Evolutionary conservation across 1,139 yeast genomes (phyloP), one percentile per base, ranked within the genome.

Genomic region (Sugiyamaella castrensis): DNA sequence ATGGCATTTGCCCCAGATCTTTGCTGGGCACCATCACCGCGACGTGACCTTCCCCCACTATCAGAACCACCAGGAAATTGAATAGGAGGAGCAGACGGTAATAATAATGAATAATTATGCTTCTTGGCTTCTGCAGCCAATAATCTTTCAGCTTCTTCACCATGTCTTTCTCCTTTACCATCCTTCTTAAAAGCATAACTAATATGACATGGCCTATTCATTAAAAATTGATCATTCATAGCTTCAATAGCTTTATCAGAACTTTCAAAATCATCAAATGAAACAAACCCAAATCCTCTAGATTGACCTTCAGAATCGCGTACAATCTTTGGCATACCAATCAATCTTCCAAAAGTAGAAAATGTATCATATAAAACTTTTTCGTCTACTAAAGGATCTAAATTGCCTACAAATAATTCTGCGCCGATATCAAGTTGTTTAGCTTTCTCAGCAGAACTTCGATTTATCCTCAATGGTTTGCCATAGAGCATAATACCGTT

Each of bases 121-220:
- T 70, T 71, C 52, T 68, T 66, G 1, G 94, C 95, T 61, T 81
- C 84, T 43, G 74, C 77, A 13, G 94, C 92, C 52, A 91, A 71
- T 44, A 77, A 56, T 57, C 97, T 73, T 61, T 91, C 97, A 0
- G 81, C 81, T 28, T 75, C 75, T 58, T 84, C 94, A n/a, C 97
- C 97, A 60, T 88, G 95, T 41, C 79, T 75, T 43, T 73, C 74
- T 48, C 75, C 79, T 46, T 74, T 73, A 13, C 77, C 74, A 52
- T 79, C 80, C 56, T 78, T 81, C 65, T 87, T 87, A 61, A 74
- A 81, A 0, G 96, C 95, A 64, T 88, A 91, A 28, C 78, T 77
- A 2, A 91, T 72, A 2, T 70, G 65, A 1, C 87, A 71, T 36
- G 77, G 77, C 47, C 76, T 75, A 64, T 87, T 87, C 81, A 87